Percentiles rank a stretch among this genome's conserved stretches.
These are phyloP conservation scores for Pachysandra terminalis DNA, from an alignment of 164 flowering plant genomes.

Conservation along the genomic window DNA sequence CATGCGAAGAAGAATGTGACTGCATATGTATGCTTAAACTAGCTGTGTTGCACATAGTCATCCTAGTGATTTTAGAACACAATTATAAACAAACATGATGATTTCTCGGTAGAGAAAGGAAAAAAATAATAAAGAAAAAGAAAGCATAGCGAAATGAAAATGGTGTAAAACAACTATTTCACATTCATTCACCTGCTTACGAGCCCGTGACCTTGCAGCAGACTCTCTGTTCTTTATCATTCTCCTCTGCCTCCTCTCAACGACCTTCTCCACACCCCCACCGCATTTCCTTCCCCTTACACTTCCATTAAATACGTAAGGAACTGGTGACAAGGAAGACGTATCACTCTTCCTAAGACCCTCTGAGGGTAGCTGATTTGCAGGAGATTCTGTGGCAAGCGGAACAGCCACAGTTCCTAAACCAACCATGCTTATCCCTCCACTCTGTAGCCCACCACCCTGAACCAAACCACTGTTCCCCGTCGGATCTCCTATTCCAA, in stretches of 20 bases:
- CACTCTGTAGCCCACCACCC: background rate
- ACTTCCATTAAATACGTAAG: background rate
- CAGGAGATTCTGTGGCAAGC: background rate
- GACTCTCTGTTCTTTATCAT: conserved; percentile 73
- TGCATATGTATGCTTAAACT: too few species aligned
- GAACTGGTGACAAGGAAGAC: background rate
- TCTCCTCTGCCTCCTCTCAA: conserved; percentile 56
- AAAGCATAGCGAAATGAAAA: too few species aligned
- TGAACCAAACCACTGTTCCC: conserved; percentile 1
- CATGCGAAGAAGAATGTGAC: too few species aligned
- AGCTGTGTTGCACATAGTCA: too few species aligned
- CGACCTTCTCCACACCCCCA: conserved; percentile 47
- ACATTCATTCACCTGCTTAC: conserved; percentile 47
- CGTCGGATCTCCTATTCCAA: background rate
- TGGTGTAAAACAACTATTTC: too few species aligned
- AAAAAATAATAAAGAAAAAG: too few species aligned
- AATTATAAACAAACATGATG: too few species aligned
- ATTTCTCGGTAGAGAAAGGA: too few species aligned
- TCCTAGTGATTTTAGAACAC: too few species aligned
- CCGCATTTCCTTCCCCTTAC: conserved; percentile 31
- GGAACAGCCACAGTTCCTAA: conserved; percentile 3
- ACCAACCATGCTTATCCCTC: conserved; percentile 15
- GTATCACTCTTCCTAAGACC: background rate
- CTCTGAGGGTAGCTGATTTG: background rate
- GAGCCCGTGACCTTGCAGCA: conserved; percentile 65